Evolutionary conservation across 2,329 filamentous ascomycete genomes (phyloP).

Genomic region (Fusarium falciforme): DNA sequence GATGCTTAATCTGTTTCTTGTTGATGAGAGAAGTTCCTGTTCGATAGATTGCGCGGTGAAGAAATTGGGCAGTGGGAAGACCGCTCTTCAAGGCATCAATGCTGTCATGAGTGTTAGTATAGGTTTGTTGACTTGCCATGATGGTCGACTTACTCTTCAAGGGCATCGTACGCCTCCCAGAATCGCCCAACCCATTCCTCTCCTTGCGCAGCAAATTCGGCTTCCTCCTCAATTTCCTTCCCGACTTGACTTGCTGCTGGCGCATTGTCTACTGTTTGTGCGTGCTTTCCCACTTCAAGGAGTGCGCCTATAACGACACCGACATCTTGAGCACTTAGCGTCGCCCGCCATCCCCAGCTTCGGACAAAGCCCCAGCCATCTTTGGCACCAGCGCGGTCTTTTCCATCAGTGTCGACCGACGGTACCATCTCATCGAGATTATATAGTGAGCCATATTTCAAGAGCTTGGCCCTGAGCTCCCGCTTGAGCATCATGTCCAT

Average conservation of each 20-base stretch:
- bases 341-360: constrained; percentile 98
- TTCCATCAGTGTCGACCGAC: constrained; percentile 76
- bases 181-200: constrained; percentile 76
- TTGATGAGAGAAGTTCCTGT: constrained; percentile 92
- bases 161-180: constrained; percentile 78
- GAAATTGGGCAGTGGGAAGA: constrained; percentile 85
- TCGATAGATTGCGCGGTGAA: constrained; percentile 92
- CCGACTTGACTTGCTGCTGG: constrained; percentile 46
- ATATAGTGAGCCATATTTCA: constrained; percentile 93
- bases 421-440: constrained; percentile 95
- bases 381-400: constrained; percentile 77
- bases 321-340: constrained; percentile 91
- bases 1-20: constrained; percentile 92
- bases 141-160: constrained; percentile 69
- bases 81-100: constrained; percentile 81
- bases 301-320: constrained; percentile 93
- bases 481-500: constrained; percentile 99
- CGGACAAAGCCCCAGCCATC: constrained; percentile 98
- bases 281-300: constrained; percentile 84
- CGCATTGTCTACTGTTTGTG: constrained; percentile 49
- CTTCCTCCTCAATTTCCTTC: constrained; percentile 60
- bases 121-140: background rate
- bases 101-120: constrained; percentile 53
- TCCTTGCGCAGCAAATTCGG: constrained; percentile 62
- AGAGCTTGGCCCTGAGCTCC: constrained; percentile 82